Evolutionary conservation across 257 asterid species (phyloP), one percentile per base, ranked within the genome.

Genomic region (Linderniella brevidens): DNA sequence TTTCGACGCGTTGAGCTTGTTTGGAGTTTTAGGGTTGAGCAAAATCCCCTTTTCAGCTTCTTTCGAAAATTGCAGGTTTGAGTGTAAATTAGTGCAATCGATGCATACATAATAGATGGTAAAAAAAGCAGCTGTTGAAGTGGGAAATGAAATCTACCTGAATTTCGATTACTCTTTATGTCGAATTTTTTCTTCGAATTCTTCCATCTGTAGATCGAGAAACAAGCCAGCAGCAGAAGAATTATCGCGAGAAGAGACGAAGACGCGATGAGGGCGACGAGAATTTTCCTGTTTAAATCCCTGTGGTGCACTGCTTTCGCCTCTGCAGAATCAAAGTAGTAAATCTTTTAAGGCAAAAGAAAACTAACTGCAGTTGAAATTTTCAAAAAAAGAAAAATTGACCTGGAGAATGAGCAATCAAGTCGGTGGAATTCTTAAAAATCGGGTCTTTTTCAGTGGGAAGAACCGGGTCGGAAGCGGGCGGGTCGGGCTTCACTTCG

Each of bases 401-500:
- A 85, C 95, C 98, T 69, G 92, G 92, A 60, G 93, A 63, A 55
- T 66, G 71, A 52, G 87, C 75, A 3, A 55, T 57, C 52, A 68
- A 57, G 58, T 60, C 76, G 32, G 93, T 64, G 42, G 87, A 66
- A 47, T 60, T 59, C 58, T 75, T 85, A 48, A 73, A 76, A 45
- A 73, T 56, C 4, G 98, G 98, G 47, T 79, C 85, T 71, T 69
- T 70, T 42, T 84, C 79, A 45, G 76, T 65, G 7, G 98, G 98
- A 68, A 88, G 75, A 75, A 76, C 78, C 41, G 94, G 95, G 73
- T 80, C 82, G 17, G 87, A 38, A 41, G 61, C 86, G n/a, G 97
- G 93, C 13, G 95, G 80, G 63, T 64, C 73, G 7, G 93, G 80
- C 50, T 59, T 73, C 46, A 75, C 86, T 63, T 72, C 78, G 25